Percentiles rank a stretch among this genome's conserved stretches.
Conservation (phyloP, 2,329 filamentous ascomycete genomes). For the Pseudocercospora fuligena region DNA sequence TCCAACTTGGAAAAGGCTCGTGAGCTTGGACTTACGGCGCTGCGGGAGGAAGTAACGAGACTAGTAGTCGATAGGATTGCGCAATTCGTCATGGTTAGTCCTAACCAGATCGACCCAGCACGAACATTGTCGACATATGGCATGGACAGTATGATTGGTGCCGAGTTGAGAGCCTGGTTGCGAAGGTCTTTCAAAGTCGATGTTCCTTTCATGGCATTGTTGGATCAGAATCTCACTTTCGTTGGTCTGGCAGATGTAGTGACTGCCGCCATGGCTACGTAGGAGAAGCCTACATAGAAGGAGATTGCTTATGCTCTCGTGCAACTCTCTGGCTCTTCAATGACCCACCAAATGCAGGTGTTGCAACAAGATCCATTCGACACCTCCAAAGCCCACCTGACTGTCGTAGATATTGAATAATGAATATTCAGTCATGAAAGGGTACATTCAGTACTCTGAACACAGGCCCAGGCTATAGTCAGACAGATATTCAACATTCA, state of each 20-base stretch:
- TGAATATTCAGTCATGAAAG: too few species aligned
- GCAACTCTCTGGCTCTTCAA: background rate
- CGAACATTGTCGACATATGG: background rate
- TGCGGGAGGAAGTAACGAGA: background rate
- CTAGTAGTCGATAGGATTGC: background rate
- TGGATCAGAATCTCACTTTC: background rate
- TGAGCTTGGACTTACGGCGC: background rate
- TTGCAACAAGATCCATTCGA: background rate
- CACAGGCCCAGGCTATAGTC: too few species aligned
- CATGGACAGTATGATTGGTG: constrained; percentile 2
- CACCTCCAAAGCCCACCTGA: background rate
- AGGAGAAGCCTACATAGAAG: background rate
- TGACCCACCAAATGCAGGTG: background rate
- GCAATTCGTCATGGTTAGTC: background rate
- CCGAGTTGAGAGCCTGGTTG: background rate
- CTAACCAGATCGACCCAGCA: background rate
- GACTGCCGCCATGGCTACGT: background rate
- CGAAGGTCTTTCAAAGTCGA: background rate
- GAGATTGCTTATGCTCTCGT: background rate
- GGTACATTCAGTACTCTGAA: too few species aligned
- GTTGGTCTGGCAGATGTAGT: background rate
- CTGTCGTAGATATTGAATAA: too few species aligned
- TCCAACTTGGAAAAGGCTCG: background rate
- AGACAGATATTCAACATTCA: too few species aligned
- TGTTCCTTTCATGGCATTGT: background rate